Base-by-base conservation (phyloP, 129 eudicot genomes). In the Silybum marianum region DNA sequence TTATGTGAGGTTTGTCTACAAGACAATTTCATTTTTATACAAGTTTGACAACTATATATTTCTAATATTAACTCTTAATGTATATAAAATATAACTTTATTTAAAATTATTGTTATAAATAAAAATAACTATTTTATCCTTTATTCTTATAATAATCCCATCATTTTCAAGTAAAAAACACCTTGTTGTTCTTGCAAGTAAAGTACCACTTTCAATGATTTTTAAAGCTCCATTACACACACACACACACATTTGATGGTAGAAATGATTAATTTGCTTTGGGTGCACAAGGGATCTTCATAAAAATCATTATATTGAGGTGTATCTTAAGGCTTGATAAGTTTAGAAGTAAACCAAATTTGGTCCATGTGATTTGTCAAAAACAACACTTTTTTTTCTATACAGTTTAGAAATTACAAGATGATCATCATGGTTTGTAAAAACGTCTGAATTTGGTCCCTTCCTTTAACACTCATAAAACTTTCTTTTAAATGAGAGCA, bases 151-250 rank as follows among this genome's bases (percentile, higher is more conserved):
- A 0, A n/a, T 58, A 58, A 58, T 2, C 70, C 46, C 63, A 40
- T 23, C 2, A 32, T 54, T 9, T 9, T 54, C 9, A 75, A 32
- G 30, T 58, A 54, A 28, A 34, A 24, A 75, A 58, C 32, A 60
- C 51, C 58, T 76, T 76, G 54, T 60, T 76, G 80, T 67, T 76
- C 71, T 76, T 76, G 38, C 51, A 76, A 76, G 80, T 76, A 76
- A 76, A 60, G 80, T 69, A 76, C 71, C 71, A 62, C 80, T 40
- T 19, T 19, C 69, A 22, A 65, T 65, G 30, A 22, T 65, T 65
- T 65, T 65, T 22, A 65, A 3, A 65, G 13, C 69, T 65, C 30
- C 25, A 63, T 19, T 8, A 63, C 28, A 54, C 65, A 18, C 69
- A 63, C 25, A 28, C n/a, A n/a, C n/a, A n/a, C n/a, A n/a, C n/a